phyloP scores from a whole-genome alignment of 2,329 filamentous ascomycete species.

The Thielaviopsis ethacetica region DNA sequence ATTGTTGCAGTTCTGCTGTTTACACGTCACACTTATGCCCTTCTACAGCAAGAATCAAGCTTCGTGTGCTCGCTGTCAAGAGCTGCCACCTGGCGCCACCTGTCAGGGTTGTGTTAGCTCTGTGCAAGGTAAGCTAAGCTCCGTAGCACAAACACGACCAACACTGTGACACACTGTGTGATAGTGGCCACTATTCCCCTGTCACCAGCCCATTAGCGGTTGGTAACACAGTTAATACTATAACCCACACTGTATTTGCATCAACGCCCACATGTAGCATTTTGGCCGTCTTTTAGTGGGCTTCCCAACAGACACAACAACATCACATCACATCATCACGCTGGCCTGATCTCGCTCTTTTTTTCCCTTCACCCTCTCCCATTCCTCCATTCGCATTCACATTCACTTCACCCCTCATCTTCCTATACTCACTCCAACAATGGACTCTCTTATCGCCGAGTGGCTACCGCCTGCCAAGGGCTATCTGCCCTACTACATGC shows the following conservation, averaged over 20 bases:
- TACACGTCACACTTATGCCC: too few relatives aligned
- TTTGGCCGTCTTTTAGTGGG: background rate
- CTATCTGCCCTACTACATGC: constrained; percentile 41
- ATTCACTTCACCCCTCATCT: too few relatives aligned
- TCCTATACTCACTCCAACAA: constrained; percentile 14
- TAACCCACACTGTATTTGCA: background rate
- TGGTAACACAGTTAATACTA: background rate
- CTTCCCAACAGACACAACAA: background rate
- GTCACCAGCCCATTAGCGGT: background rate
- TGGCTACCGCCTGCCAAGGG: constrained; percentile 33
- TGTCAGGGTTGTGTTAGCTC: background rate
- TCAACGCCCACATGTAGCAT: background rate
- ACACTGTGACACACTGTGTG: background rate
- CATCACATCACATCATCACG: too few relatives aligned
- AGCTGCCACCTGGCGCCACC: background rate
- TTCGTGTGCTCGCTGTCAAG: background rate
- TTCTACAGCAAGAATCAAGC: too few relatives aligned
- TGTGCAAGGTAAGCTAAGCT: background rate
- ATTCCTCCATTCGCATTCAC: background rate
- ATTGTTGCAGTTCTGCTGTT: too few relatives aligned
- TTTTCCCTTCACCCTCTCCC: background rate
- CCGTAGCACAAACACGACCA: background rate
- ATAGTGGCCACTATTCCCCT: background rate
- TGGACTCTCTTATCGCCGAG: constrained; percentile 26
- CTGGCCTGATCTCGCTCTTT: background rate